Base-by-base conservation (phyloP, 495 filamentous ascomycete species). In the Aeminium ludgeri region DNA sequence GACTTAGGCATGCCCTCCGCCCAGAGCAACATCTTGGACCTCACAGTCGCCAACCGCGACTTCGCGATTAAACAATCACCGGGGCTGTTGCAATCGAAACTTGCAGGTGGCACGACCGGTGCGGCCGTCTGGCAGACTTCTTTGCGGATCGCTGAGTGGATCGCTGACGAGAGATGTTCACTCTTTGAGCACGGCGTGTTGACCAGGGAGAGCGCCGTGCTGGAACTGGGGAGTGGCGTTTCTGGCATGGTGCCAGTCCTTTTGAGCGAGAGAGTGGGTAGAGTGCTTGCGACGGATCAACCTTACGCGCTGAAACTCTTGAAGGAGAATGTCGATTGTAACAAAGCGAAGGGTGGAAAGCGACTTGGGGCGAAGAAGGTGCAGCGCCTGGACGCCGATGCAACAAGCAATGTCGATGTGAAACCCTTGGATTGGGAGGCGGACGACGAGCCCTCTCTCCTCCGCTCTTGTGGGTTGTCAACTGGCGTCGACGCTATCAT, bases 121-220 rank as follows among this genome's bases (percentile, higher is more conserved):
- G 38, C 40, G 80, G 83, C 87, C 15, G 63, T 91, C 12, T 97
- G 89, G 89, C 89, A 82, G 64, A 80, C 93, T 52, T 92, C 86
- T 2, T 85, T 89, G 16, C 62, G 72, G 38, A 76, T 96, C 55
- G 81, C 89, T 10, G 66, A 76, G 54, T 97, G 86, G 85, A 63
- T 95, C 28, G 63, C 70, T 19, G 64, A 66, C 10, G 50, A 64
- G n/a, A 52, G 55, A 20, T 86, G 85, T 55, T 55, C 73, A 0
- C 69, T 95, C 31, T 80, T 77, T 63, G 53, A 57, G 2, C 48
- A 65, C 40, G 57, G 58, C n/a, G 40, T 78, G 31, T 64, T 89
- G 13, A 56, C 62, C 28, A 34, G 63, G 1, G 50, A 62, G 6
- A 76, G 80, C 12, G 63, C 60, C 11, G 66, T 86, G 30, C 58